Evolutionary conservation across 108 stramenopile genomes (phyloP).

Genomic region (Nitzschia putrida): DNA sequence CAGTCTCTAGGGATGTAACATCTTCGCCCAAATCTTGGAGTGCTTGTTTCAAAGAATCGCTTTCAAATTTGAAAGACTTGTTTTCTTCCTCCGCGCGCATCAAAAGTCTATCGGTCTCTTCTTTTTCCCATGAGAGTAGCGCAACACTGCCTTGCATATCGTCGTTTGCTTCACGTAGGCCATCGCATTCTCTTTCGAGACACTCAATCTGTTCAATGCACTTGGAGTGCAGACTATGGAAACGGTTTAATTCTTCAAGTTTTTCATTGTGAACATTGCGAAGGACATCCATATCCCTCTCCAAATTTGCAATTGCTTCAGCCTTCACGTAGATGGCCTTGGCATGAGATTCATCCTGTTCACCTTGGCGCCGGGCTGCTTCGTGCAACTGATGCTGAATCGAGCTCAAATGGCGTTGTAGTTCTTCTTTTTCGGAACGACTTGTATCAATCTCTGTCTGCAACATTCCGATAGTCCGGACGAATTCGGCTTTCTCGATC

Average conservation of each 20-base stretch:
- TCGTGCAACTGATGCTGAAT: background rate
- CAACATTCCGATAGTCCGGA: background rate
- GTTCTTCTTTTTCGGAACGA: background rate
- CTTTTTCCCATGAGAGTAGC: no score
- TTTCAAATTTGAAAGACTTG: background rate
- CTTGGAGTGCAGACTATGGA: no score
- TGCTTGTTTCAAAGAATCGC: background rate
- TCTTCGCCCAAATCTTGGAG: background rate
- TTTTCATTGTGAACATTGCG: background rate
- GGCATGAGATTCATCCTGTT: background rate
- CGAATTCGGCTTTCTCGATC: slow-evolving; percentile 16
- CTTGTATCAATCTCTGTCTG: background rate
- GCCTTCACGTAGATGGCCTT: background rate
- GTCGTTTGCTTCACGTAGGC: no score
- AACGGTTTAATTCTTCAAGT: background rate
- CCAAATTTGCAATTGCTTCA: background rate
- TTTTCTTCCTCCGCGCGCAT: background rate
- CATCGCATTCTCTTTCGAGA: no score
- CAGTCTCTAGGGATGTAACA: background rate
- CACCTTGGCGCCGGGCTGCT: background rate
- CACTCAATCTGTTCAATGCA: no score
- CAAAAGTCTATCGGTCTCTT: no score
- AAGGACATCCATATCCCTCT: background rate
- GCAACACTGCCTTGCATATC: no score
- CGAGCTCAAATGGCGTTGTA: no score